Conservation (phyloP, 495 filamentous ascomycete species). For the Lasiosphaeria ovina region DNA sequence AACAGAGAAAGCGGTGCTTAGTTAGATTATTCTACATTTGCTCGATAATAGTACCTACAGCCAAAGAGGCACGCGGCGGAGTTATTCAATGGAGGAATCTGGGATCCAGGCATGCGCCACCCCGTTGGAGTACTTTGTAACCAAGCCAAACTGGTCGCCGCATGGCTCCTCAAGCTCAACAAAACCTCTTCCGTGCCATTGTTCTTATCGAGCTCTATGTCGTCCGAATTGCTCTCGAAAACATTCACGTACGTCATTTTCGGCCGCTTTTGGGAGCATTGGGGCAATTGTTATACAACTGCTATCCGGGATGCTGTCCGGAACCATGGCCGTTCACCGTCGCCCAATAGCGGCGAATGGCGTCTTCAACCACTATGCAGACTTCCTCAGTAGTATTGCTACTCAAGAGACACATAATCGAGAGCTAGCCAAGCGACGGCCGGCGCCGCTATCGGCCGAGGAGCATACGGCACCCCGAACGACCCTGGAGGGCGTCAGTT, state of each 20-base stretch:
- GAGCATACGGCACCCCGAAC: conserved; percentile 9
- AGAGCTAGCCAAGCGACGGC: background rate
- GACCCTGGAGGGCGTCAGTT: conserved; percentile 9
- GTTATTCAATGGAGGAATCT: too few relatives aligned
- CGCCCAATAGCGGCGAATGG: background rate
- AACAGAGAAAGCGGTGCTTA: too few relatives aligned
- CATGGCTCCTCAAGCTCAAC: background rate
- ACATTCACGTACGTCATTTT: background rate
- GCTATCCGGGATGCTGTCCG: background rate
- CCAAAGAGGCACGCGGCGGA: too few relatives aligned
- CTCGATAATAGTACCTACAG: too few relatives aligned
- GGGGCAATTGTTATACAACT: too few relatives aligned
- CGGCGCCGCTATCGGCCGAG: conserved; percentile 1
- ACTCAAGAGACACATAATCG: conserved; percentile 8
- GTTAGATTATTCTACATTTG: too few relatives aligned
- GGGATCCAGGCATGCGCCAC: too few relatives aligned
- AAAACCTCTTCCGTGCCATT: too few relatives aligned
- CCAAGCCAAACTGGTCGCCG: background rate
- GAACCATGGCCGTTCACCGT: background rate
- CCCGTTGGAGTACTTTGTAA: too few relatives aligned
- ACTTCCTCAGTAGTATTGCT: conserved; percentile 7
- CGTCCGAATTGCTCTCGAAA: background rate
- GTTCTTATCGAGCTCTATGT: background rate
- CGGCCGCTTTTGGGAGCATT: background rate
- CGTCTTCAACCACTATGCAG: background rate